Conservation (phyloP, 2,329 filamentous ascomycete genomes). For the Alternaria alternata region DNA sequence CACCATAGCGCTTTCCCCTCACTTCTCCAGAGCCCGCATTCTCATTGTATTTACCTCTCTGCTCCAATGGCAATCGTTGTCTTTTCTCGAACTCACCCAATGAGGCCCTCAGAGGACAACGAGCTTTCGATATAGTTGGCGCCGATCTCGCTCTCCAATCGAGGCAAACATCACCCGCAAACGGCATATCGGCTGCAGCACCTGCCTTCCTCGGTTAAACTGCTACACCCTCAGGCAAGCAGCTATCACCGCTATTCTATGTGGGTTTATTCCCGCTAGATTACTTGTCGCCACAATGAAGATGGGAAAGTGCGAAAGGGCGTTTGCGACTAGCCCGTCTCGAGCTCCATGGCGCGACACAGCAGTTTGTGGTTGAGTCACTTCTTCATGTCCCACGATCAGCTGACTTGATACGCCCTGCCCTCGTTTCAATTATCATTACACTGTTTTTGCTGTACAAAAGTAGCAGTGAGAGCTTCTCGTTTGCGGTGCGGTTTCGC, state of each 20-base stretch:
- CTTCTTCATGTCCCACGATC: background rate
- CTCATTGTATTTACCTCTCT: background rate
- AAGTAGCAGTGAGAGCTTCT: background rate
- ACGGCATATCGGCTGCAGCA: constrained; percentile 4
- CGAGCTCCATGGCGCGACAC: constrained; percentile 1
- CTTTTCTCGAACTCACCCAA: background rate
- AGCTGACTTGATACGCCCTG: background rate
- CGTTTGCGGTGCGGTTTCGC: background rate
- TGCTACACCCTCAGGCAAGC: background rate
- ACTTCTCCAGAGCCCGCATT: background rate
- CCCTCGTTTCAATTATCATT: background rate
- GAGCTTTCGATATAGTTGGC: background rate
- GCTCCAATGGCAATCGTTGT: background rate
- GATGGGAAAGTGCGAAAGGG: constrained; percentile 7
- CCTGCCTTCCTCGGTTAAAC: constrained; percentile 7
- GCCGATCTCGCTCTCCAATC: background rate
- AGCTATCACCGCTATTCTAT: constrained; percentile 9
- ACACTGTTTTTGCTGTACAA: background rate
- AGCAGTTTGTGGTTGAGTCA: background rate
- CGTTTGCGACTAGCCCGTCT: constrained; percentile 10
- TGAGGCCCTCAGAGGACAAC: background rate
- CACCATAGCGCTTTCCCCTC: constrained; percentile 1
- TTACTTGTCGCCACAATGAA: constrained; percentile 3
- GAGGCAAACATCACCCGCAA: background rate
- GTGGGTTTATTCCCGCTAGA: constrained; percentile 7